Conservation (phyloP, 2,329 filamentous ascomycete species). For the Fusarium sp. region DNA sequence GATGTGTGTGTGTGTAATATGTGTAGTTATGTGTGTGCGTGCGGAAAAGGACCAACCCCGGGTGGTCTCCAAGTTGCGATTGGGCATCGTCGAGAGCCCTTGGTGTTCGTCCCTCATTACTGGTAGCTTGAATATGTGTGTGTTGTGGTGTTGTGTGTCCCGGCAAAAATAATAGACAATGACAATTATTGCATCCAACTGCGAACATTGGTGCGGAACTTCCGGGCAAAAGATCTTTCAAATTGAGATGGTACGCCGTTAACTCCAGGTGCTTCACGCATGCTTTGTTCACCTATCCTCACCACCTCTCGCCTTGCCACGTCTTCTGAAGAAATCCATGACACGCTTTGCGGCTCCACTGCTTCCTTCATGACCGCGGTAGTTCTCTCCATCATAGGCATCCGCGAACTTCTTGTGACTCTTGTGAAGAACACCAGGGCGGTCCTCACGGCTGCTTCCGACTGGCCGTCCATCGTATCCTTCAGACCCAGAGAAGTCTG, state of each 20-base stretch:
- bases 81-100: constrained; percentile 40
- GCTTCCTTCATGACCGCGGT: constrained; percentile 79
- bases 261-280: constrained; percentile 41
- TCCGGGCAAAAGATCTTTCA: constrained; percentile 42
- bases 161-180: constrained; percentile 43
- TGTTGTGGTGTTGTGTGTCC: constrained; percentile 40
- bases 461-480: constrained; percentile 56
- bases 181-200: constrained; percentile 47
- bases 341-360: constrained; percentile 90
- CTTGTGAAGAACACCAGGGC: constrained; percentile 78
- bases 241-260: constrained; percentile 39
- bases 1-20: constrained; percentile 39
- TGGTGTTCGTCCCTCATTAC: constrained; percentile 46
- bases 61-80: constrained; percentile 38
- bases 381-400: constrained; percentile 82
- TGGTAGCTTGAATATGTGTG: constrained; percentile 38
- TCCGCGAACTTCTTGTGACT: constrained; percentile 89
- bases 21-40: constrained; percentile 25
- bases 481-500: constrained; percentile 57
- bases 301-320: constrained; percentile 78
- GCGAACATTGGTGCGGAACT: constrained; percentile 41
- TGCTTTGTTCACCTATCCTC: constrained; percentile 61
- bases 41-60: constrained; percentile 31
- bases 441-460: constrained; percentile 55
- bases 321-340: constrained; percentile 97